phyloP scores from a whole-genome alignment of 805 yeast species.

The Yarrowia keelungensis region DNA sequence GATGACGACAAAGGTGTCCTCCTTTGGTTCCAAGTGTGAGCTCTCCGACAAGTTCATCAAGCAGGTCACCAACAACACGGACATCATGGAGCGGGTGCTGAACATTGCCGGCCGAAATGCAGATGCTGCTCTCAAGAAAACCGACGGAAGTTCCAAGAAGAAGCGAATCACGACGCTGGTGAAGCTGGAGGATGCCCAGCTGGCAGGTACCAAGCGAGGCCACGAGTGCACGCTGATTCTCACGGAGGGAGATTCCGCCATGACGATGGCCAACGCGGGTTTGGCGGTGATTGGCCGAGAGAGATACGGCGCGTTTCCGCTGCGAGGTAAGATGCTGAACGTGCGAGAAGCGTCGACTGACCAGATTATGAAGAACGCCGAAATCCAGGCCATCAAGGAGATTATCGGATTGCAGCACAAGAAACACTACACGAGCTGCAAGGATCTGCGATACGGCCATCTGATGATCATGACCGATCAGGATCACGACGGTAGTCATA shows the following conservation, averaged over 20 bases:
- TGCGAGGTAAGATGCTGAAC: slow-evolving; percentile 92
- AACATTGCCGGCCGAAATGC: slow-evolving; percentile 89
- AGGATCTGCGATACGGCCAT: slow-evolving; percentile 88
- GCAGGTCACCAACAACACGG: slow-evolving; percentile 70
- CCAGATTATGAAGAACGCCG: slow-evolving; percentile 89
- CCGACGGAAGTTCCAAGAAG: slow-evolving; percentile 78
- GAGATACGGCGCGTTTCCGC: slow-evolving; percentile 91
- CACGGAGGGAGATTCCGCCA: slow-evolving; percentile 98
- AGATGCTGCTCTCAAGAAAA: slow-evolving; percentile 82
- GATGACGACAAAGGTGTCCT: slow-evolving; percentile 83
- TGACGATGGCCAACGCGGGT: slow-evolving; percentile 90
- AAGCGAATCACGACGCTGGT: slow-evolving; percentile 86
- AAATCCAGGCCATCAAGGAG: slow-evolving; percentile 92
- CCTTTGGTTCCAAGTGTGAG: slow-evolving; percentile 87
- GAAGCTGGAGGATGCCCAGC: slow-evolving; percentile 93
- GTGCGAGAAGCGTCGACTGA: slow-evolving; percentile 98
- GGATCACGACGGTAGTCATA: slow-evolving; percentile 99
- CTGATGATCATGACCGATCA: slow-evolving; percentile 99
- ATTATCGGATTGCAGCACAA: slow-evolving; percentile 96
- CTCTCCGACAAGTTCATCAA: slow-evolving; percentile 78
- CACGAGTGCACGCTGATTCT: slow-evolving; percentile 88
- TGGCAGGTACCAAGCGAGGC: slow-evolving; percentile 94
- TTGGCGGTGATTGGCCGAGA: slow-evolving; percentile 95
- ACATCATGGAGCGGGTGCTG: slow-evolving; percentile 68
- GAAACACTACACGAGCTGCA: slow-evolving; percentile 75